Evolutionary conservation across 345 rosid genomes (phyloP), one percentile per base, ranked within the genome.

Genomic region (Boechera retrofracta): DNA sequence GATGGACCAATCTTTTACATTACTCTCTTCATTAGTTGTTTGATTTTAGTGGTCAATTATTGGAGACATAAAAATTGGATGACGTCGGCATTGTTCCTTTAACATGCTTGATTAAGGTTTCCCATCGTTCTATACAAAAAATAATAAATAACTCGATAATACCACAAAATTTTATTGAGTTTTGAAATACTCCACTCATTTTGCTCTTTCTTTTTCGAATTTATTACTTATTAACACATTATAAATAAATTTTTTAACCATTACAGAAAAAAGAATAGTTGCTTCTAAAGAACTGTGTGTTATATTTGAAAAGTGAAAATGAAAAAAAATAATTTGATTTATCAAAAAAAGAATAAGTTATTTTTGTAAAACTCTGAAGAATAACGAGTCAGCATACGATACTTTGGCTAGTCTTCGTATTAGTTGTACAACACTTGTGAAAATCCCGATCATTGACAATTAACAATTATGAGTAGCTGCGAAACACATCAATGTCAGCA

Each of bases 11-110:
- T 48, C 61, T 16, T 57, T 28, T 58, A 57, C 60, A 24, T 26
- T 56, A 59, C 32, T 75, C 26, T 66, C 48, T 48, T 75, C 73
- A 16, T 47, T 36, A 41, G n/a, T 33, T 33, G 41, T 67, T 57
- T 75, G 67, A 67, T 75, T 66, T 66, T 28, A 75, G 41, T 29
- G 67, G 62, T 49, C 54, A 75, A 75, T 67, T 48, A 75, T 75
- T 75, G 73, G 54, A 49, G 67, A 38, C 61, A 58, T 51, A 10
- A 29, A 63, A 2, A 12, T 58, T 48, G 33, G 60, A 67, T 75
- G 67, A 36, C 67, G 51, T 57, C 2, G 11, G 16, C 64, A 47
- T 26, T 66, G 52, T 35, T 66, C 66, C 21, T 57, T 75, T 7
- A 29, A 26, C 67, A 75, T 58, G 67, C 52, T 67, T 67, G 10